Conservation (phyloP, 2,329 filamentous ascomycete genomes). For the Orbilia quercus region DNA sequence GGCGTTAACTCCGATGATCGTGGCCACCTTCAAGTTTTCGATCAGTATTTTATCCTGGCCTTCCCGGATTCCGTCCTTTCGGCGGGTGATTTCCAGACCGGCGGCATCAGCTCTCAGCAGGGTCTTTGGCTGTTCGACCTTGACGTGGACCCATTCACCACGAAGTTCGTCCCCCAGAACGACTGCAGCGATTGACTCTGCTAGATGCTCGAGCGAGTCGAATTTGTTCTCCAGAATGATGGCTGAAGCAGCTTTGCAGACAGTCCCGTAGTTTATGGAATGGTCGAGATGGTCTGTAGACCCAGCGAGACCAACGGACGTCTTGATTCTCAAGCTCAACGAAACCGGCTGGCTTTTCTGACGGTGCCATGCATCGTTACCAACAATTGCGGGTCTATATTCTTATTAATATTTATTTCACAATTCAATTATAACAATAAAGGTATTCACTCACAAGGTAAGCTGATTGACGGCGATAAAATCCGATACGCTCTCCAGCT, state of each 20-base stretch:
- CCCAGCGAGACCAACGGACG: slow-evolving; percentile 59
- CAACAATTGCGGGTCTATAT: slow-evolving; percentile 42
- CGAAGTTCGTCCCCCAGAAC: slow-evolving; percentile 58
- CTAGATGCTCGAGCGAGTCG: slow-evolving; percentile 58
- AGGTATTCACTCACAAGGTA: slow-evolving; percentile 34
- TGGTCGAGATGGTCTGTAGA: slow-evolving; percentile 60
- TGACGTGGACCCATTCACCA: slow-evolving; percentile 59
- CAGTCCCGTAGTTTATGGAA: slow-evolving; percentile 60
- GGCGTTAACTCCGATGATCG: slow-evolving; percentile 67
- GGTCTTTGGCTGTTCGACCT: slow-evolving; percentile 59
- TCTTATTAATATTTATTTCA: slow-evolving; percentile 29
- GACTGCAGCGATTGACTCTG: slow-evolving; percentile 56
- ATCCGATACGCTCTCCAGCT: slow-evolving; percentile 34
- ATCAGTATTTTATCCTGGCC: slow-evolving; percentile 58
- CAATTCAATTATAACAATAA: too few relatives aligned
- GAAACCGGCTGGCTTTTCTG: slow-evolving; percentile 58
- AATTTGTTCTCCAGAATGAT: slow-evolving; percentile 57
- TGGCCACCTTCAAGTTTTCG: slow-evolving; percentile 58
- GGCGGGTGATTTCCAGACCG: slow-evolving; percentile 58
- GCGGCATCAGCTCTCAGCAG: slow-evolving; percentile 59
- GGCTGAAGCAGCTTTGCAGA: slow-evolving; percentile 57
- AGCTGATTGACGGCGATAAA: slow-evolving; percentile 52
- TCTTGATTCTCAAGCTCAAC: slow-evolving; percentile 59
- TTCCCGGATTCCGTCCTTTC: slow-evolving; percentile 54
- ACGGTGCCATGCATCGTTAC: slow-evolving; percentile 58